Evolutionary conservation across 495 filamentous ascomycete species (phyloP).

Genomic region (Neurospora sp.): DNA sequence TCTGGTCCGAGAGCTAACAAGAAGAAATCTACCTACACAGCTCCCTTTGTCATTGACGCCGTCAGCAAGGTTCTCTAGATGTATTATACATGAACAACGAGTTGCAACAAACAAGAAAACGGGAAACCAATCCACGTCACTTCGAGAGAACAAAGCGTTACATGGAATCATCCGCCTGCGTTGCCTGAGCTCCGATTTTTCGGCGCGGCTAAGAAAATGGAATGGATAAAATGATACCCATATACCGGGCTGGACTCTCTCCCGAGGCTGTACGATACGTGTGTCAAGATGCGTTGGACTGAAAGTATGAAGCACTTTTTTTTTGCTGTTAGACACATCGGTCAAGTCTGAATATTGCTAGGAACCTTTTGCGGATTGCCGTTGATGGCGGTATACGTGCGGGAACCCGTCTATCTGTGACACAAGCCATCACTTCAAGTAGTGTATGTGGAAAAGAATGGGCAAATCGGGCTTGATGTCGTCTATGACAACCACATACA

Average conservation of each 20-base stretch:
- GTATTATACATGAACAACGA: background rate
- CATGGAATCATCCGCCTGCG: background rate
- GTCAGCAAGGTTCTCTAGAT: slow-evolving; percentile 61
- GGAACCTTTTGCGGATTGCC: background rate
- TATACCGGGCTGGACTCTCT: background rate
- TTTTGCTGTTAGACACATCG: background rate
- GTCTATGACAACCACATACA: background rate
- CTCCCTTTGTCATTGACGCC: slow-evolving; percentile 75
- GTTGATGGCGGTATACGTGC: background rate
- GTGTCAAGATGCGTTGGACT: background rate
- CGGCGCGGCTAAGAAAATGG: background rate
- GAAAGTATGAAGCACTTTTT: background rate
- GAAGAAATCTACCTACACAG: slow-evolving; percentile 28
- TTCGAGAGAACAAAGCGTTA: background rate
- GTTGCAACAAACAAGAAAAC: background rate
- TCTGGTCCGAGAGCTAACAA: slow-evolving; percentile 5
- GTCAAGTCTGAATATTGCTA: background rate
- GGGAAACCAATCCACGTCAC: background rate
- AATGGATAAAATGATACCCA: background rate
- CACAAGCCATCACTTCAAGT: background rate
- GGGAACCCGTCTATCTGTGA: background rate
- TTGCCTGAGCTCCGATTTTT: background rate
- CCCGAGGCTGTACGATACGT: background rate
- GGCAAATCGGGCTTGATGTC: background rate
- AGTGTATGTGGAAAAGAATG: background rate